phyloP scores from a whole-genome alignment of 768 basidiomycete species.

The Agaricus bisporus region DNA sequence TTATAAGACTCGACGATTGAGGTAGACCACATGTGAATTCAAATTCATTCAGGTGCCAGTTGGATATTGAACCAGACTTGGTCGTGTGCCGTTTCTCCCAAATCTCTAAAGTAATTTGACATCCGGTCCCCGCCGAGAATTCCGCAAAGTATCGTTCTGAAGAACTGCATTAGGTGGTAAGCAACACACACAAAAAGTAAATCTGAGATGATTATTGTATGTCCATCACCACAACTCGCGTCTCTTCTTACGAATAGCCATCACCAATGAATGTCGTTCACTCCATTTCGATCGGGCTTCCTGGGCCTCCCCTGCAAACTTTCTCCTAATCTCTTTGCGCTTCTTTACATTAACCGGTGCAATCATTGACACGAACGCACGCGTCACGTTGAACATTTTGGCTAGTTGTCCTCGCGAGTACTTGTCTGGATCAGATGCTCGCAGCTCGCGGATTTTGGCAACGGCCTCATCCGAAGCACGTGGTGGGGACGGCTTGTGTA shows the following conservation, averaged over 20 bases:
- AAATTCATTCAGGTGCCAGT: too few relatives aligned
- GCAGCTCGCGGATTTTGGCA: conserved; percentile 50
- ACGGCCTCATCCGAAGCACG: conserved; percentile 49
- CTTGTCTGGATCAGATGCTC: conserved; percentile 46
- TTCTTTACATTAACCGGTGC: conserved; percentile 54
- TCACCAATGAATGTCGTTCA: conserved; percentile 54
- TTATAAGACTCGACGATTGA: conserved; percentile 15
- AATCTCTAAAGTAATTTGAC: conserved; percentile 20
- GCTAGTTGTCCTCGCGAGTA: conserved; percentile 69
- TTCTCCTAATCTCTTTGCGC: conserved; percentile 34
- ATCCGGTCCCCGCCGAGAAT: conserved; percentile 32
- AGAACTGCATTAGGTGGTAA: conserved; percentile 3
- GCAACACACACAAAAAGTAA: background rate
- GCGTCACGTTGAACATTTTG: conserved; percentile 68
- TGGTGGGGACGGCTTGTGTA: conserved; percentile 22
- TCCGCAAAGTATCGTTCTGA: conserved; percentile 15
- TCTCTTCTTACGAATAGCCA: conserved; percentile 62
- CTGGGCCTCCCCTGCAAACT: conserved; percentile 42
- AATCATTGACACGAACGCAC: conserved; percentile 56
- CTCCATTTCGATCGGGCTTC: conserved; percentile 57
- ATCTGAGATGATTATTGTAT: background rate
- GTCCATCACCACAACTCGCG: conserved; percentile 62
- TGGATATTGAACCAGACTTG: background rate
- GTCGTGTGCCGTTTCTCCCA: conserved; percentile 13
- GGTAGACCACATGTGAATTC: too few relatives aligned